phyloP scores from a whole-genome alignment of 2,329 filamentous ascomycete species.

The Keithomyces neogunnii region DNA sequence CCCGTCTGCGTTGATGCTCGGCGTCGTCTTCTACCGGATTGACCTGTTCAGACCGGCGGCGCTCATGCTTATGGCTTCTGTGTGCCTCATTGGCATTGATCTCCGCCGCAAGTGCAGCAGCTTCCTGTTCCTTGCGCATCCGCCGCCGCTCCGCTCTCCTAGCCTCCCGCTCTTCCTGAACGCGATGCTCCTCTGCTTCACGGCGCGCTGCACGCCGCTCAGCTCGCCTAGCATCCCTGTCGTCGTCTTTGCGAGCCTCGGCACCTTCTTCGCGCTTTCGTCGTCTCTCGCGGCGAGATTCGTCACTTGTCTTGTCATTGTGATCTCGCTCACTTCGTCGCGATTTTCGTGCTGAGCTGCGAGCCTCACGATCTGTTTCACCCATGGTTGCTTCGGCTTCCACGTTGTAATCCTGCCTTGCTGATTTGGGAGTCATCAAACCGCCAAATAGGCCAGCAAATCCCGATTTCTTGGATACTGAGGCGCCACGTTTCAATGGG shows the following conservation, averaged over 20 bases:
- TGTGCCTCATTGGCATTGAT: constrained; percentile 39
- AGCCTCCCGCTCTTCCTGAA: constrained; percentile 39
- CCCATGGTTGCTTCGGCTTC: constrained; percentile 40
- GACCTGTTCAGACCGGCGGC: constrained; percentile 36
- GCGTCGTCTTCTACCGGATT: constrained; percentile 39
- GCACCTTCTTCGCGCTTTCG: constrained; percentile 48
- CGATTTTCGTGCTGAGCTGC: constrained; percentile 53
- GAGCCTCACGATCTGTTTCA: constrained; percentile 52
- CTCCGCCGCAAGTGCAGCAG: constrained; percentile 31
- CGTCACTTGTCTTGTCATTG: constrained; percentile 33
- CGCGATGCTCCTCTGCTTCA: constrained; percentile 41
- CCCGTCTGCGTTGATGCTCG: constrained; percentile 44
- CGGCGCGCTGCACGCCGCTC: constrained; percentile 42
- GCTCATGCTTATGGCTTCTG: constrained; percentile 36
- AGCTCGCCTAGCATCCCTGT: constrained; percentile 49
- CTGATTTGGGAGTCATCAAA: constrained; percentile 38
- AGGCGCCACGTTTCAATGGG: constrained; percentile 24
- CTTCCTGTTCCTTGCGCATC: constrained; percentile 38
- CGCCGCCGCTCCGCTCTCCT: constrained; percentile 43
- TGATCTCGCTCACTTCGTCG: constrained; percentile 44
- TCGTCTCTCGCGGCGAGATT: constrained; percentile 46
- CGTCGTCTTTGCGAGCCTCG: constrained; percentile 42
- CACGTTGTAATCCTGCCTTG: constrained; percentile 36
- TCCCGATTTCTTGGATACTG: constrained; percentile 42
- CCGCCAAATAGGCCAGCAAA: constrained; percentile 56